Evolutionary conservation across 2,329 filamentous ascomycete species (phyloP).

Genomic region (Trichoderma sp.): DNA sequence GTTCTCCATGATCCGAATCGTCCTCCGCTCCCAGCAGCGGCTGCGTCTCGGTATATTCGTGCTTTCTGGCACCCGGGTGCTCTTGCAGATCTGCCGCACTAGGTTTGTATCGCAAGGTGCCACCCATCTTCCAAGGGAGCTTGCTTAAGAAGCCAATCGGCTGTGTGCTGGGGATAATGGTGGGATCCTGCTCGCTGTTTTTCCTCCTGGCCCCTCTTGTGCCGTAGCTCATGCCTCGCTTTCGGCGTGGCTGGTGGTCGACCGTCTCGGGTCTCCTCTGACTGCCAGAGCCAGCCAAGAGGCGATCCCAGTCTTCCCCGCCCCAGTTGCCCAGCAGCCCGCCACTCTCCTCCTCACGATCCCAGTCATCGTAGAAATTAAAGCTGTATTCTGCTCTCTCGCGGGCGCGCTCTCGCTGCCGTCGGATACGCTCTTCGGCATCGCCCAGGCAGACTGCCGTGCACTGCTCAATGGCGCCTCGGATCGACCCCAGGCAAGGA

Average conservation of each 20-base stretch:
- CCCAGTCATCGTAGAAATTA: constrained; percentile 99
- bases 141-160: constrained; percentile 83
- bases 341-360: constrained; percentile 60
- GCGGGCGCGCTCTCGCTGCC: constrained; percentile 66
- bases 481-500: constrained; percentile 74
- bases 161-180: constrained; percentile 85
- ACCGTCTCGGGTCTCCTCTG: constrained; percentile 48
- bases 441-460: constrained; percentile 71
- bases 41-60: constrained; percentile 62
- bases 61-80: constrained; percentile 63
- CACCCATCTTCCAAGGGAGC: constrained; percentile 83
- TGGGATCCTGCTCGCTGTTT: constrained; percentile 70
- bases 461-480: constrained; percentile 71
- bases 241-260: constrained; percentile 72
- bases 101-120: constrained; percentile 83
- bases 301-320: constrained; percentile 80
- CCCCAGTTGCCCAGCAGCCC: constrained; percentile 74
- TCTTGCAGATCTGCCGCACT: constrained; percentile 90
- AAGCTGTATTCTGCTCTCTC: constrained; percentile 81
- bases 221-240: constrained; percentile 88
- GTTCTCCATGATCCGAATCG: constrained; percentile 38
- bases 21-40: constrained; percentile 62
- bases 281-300: constrained; percentile 71
- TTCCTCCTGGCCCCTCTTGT: constrained; percentile 61
- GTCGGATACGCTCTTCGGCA: constrained; percentile 73